These are phyloP conservation scores for Waitea zeae DNA, from an alignment of 1,284 basidiomycete species.

Conservation along the genomic window DNA sequence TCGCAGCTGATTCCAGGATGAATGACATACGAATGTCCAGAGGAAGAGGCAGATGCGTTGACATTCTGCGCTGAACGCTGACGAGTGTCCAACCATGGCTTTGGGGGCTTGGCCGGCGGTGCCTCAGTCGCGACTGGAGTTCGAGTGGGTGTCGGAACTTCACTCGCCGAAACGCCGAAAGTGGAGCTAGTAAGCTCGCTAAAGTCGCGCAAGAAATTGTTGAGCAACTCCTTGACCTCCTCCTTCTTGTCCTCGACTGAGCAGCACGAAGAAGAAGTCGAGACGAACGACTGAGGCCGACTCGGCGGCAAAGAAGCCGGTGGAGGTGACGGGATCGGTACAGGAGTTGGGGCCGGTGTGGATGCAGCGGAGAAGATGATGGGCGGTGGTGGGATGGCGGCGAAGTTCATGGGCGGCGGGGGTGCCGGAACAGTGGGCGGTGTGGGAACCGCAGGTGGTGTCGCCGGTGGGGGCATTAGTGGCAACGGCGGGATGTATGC, in stretches of 20 bases:
- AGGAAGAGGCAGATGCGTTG: conserved; percentile 4
- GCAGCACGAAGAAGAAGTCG: conserved; percentile 22
- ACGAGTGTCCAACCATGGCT: not conserved
- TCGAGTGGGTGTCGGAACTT: not conserved
- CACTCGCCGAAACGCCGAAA: conserved; percentile 21
- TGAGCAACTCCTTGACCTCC: conserved; percentile 34
- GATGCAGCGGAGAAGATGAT: conserved; percentile 15
- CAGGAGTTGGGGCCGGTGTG: conserved; percentile 4
- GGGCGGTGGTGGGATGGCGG: conserved; percentile 18
- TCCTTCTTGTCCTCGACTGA: conserved; percentile 28
- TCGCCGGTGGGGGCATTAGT: not conserved
- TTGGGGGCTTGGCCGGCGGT: not conserved
- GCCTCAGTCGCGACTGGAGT: not conserved
- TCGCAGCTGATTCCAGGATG: conserved; percentile 14
- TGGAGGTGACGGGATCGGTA: not conserved
- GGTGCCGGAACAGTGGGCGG: not conserved
- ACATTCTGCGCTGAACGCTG: too few species aligned
- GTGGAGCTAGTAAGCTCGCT: conserved; percentile 27
- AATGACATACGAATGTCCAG: conserved; percentile 3
- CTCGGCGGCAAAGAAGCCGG: conserved; percentile 1
- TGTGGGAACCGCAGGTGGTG: not conserved
- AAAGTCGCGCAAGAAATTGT: conserved; percentile 43
- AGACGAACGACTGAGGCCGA: not conserved
- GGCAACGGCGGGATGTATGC: not conserved
- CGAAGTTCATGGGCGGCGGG: conserved; percentile 4